Evolutionary conservation across 345 rosid species (phyloP), one percentile per base, ranked within the genome.

Genomic region (Rhodamnia rubescens): DNA sequence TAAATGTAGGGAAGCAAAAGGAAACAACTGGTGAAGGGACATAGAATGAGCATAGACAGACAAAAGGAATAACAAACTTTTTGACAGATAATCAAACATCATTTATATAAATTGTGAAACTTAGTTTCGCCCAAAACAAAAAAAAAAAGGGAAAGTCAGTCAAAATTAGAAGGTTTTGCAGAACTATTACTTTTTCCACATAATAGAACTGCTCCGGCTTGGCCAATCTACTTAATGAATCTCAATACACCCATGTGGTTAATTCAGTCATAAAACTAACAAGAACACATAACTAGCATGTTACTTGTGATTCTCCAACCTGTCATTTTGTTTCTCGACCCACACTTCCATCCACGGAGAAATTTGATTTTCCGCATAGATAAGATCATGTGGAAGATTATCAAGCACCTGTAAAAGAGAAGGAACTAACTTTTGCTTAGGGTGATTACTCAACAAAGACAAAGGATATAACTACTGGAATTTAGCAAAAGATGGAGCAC

Each of bases 341-440:
- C 96, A 97, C 84, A 94, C 99, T 94, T 97, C 98, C 93, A 90
- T 93, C 99, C 98, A 97, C 55, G 98, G 95, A 18, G 94, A 90
- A 88, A 90, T 89, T 92, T 94, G 98, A 90, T 90, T 96, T 89
- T 93, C 92, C 15, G 99, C 94, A 89, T 93, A 94, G 82, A 94
- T 84, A 85, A 96, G 96, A 89, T 97, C 99, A 82, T 97, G 98
- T 13, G 98, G 96, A 90, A 97, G 99, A 91, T 97, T 97, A 95
- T 97, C 99, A 88, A 97, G 94, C 75, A 97, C 98, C 99, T 97
- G 90, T 85, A 92, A 89, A 81, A 85, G 11, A 83, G 52, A 85
- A 82, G 74, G 74, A 83, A 83, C 51, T 8, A 27, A 50, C 83
- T 27, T 95, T 93, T 64, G 93, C 98, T 64, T 16, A 32, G 78